Evolutionary conservation across 164 flowering plant species (phyloP).

Genomic region (Stephania japonica): DNA sequence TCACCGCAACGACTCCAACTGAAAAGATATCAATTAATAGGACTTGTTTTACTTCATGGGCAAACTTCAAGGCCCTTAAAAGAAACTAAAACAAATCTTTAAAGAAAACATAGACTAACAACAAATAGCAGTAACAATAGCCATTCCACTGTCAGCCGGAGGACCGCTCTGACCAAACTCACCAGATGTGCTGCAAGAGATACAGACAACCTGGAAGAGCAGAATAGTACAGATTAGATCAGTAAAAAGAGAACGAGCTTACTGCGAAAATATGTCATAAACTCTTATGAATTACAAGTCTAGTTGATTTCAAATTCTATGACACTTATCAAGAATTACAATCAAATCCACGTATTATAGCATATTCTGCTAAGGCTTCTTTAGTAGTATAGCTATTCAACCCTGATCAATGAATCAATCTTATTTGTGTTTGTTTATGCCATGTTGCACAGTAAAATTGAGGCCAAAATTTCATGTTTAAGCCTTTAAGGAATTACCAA

Average conservation of each 20-base stretch:
- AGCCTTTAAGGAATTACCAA: background rate
- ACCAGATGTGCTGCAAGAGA: background rate
- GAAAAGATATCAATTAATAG: no score
- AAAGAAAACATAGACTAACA: no score
- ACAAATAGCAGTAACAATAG: no score
- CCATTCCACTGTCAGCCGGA: no score
- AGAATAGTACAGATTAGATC: background rate
- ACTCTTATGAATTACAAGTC: background rate
- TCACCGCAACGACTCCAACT: no score
- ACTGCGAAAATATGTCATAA: background rate
- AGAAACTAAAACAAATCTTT: no score
- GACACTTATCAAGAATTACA: no score
- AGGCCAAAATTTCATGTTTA: background rate
- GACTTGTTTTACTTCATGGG: no score
- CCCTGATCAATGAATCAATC: background rate
- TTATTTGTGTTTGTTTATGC: background rate
- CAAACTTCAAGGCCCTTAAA: no score
- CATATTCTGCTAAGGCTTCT: background rate
- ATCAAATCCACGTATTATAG: background rate
- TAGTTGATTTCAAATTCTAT: no score
- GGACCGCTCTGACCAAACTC: no score
- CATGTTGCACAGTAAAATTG: background rate
- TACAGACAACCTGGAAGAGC: background rate
- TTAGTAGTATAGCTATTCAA: background rate
- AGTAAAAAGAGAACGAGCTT: background rate